Conservation (phyloP, 2,329 filamentous ascomycete species). For the Aspergillus sp. region DNA sequence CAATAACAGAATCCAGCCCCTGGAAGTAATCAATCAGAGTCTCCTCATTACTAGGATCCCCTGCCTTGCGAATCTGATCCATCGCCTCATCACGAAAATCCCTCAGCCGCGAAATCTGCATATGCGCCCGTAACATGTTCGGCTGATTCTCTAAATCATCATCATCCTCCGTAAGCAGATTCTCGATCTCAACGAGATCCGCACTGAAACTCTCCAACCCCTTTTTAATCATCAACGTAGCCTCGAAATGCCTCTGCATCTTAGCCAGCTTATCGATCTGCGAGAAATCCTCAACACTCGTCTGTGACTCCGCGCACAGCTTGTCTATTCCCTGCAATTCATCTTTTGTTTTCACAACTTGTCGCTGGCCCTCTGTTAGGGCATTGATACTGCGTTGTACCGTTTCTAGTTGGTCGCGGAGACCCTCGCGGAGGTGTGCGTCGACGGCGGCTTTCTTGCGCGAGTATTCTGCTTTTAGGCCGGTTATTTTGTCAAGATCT, state of each 20-base stretch:
- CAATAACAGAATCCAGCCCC: slow-evolving; percentile 76
- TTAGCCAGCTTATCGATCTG: slow-evolving; percentile 57
- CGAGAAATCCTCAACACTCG: slow-evolving; percentile 95
- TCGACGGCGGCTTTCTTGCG: slow-evolving; percentile 92
- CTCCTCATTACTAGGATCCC: slow-evolving; percentile 65
- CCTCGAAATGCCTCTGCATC: slow-evolving; percentile 84
- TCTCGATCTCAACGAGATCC: slow-evolving; percentile 67
- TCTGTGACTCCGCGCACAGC: slow-evolving; percentile 92
- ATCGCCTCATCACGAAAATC: slow-evolving; percentile 96
- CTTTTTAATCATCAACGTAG: slow-evolving; percentile 85
- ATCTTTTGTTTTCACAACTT: slow-evolving; percentile 87
- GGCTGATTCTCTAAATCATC: slow-evolving; percentile 82
- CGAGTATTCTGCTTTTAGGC: slow-evolving; percentile 83
- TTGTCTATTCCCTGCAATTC: slow-evolving; percentile 99
- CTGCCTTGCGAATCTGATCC: slow-evolving; percentile 80
- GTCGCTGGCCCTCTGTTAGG: slow-evolving; percentile 82
- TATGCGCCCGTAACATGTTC: slow-evolving; percentile 82
- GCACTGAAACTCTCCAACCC: slow-evolving; percentile 83
- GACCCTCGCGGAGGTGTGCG: slow-evolving; percentile 76
- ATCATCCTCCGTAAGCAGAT: slow-evolving; percentile 75
- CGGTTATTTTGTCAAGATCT: slow-evolving; percentile 91
- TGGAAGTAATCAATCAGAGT: slow-evolving; percentile 89
- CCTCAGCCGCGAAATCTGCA: slow-evolving; percentile 80
- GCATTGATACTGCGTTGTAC: slow-evolving; percentile 89
- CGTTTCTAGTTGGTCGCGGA: slow-evolving; percentile 87